phyloP scores from a whole-genome alignment of 2,329 filamentous ascomycete genomes.

The Arthroderma sp. region DNA sequence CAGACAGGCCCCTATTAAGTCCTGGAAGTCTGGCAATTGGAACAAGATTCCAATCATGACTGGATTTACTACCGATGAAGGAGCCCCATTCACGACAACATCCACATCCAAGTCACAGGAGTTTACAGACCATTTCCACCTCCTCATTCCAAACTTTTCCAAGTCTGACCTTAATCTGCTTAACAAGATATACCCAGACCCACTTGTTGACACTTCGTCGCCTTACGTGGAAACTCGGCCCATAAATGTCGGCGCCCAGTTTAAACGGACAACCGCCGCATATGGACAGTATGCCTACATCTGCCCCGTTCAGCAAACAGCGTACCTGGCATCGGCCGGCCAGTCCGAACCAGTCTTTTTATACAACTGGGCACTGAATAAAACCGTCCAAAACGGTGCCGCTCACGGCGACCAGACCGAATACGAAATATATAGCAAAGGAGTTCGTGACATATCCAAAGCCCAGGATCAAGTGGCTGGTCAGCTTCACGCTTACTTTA shows the following conservation, averaged over 20 bases:
- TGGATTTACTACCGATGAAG: conserved; percentile 60
- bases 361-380: conserved; percentile 42
- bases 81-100: conserved; percentile 48
- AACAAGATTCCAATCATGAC: conserved; percentile 52
- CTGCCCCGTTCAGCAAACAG: conserved; percentile 36
- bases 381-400: conserved; percentile 32
- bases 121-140: conserved; percentile 48
- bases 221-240: conserved; percentile 26
- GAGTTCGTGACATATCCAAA: conserved; percentile 22
- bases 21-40: conserved; percentile 42
- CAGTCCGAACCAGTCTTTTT: conserved; percentile 33
- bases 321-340: conserved; percentile 22
- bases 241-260: conserved; percentile 35
- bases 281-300: conserved; percentile 40
- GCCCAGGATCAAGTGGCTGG: conserved; percentile 32
- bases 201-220: conserved; percentile 28
- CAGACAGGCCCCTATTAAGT: conserved; percentile 43
- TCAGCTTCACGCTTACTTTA: conserved; percentile 35
- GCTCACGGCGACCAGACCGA: conserved; percentile 38
- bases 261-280: conserved; percentile 38
- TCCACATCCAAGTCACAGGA: conserved; percentile 35
- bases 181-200: conserved; percentile 50
- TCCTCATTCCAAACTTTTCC: conserved; percentile 46
- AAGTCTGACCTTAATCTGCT: conserved; percentile 41
- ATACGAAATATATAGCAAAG: conserved; percentile 34